phyloP scores from a whole-genome alignment of 2,329 filamentous ascomycete species.

The Ceratocystis cubensis region DNA sequence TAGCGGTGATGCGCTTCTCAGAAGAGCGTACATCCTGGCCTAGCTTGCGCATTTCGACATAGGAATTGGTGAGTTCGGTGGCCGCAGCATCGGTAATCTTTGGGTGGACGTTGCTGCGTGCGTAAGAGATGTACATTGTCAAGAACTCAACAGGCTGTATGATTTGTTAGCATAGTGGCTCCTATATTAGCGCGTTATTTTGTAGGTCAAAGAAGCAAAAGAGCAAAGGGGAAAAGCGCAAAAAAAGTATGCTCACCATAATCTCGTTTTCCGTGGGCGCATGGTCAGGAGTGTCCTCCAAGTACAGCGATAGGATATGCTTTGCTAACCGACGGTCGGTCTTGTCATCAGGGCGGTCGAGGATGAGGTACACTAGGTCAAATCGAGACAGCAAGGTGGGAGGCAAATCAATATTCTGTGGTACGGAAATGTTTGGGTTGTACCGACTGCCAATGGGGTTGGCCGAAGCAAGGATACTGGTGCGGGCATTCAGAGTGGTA shows the following conservation, averaged over 20 bases:
- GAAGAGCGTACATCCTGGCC: constrained; percentile 75
- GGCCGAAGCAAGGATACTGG: constrained; percentile 88
- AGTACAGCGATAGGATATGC: constrained; percentile 89
- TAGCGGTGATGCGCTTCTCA: constrained; percentile 94
- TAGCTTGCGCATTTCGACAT: constrained; percentile 89
- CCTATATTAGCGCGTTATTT: neutral
- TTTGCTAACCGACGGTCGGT: constrained; percentile 78
- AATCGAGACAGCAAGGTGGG: constrained; percentile 92
- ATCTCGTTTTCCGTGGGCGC: constrained; percentile 63
- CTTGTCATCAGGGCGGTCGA: constrained; percentile 86
- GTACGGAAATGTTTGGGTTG: constrained; percentile 88
- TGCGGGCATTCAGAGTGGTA: constrained; percentile 89
- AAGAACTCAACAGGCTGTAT: constrained; percentile 79
- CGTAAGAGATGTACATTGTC: constrained; percentile 94
- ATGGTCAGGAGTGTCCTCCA: constrained; percentile 86
- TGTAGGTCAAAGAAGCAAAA: too few relatives aligned
- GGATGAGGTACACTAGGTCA: constrained; percentile 89
- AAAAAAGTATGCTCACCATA: constrained; percentile 45
- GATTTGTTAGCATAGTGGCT: constrained; percentile 12
- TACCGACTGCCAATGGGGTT: constrained; percentile 98
- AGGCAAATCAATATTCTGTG: constrained; percentile 94
- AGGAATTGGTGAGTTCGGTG: constrained; percentile 71
- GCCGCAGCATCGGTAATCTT: constrained; percentile 66
- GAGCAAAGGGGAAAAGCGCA: neutral
- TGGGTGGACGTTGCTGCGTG: constrained; percentile 74